Base-by-base conservation (phyloP, 805 yeast genomes). In the Wickerhamiella hasegawae region DNA sequence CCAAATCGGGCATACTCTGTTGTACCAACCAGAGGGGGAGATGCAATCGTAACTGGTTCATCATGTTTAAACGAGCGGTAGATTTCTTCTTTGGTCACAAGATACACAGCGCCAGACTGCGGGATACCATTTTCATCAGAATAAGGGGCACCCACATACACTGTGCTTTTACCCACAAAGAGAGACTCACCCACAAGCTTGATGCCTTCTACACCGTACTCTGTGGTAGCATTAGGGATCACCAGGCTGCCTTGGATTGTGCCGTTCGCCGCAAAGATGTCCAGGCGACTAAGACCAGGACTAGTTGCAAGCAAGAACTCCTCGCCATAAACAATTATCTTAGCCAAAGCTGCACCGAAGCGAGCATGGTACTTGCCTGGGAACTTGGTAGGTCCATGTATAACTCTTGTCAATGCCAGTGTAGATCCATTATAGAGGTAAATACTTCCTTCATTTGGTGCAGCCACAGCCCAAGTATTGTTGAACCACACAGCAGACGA, bases 201-300 rank as follows among this genome's bases (percentile, higher is more conserved):
- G 1, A 44, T 31, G 0, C 76, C 75, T 1, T 36, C 20, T 0
- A 33, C 9, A 2, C 76, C 71, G 39, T 63, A 55, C 17, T 27
- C 29, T 11, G 46, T 33, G 8, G 47, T 32, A 6, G 65, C 40
- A 17, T 41, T 37, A 18, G 42, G 34, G 57, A 57, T 21, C 19
- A 32, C 11, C 57, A 52, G 1, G 46, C 56, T 14, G 56, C 43
- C 25, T 51, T 25, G 18, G 39, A 48, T n/a, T 28, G 41, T 20
- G 3, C 45, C 43, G 3, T 44, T 39, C 19, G 47, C 44, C 11
- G 46, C 43, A 39, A 53, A 68, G 5, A 71, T 37, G 32, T 61
- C 59, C 1, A 74, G 33, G 1, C 46, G 40, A 3, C 73, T 68
- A 0, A 48, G 28, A 0, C 80, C 79, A 0, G 80, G 78, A 35